A percentile compares a stretch with the other conserved stretches of the same genome.
Conservation (phyloP, 768 basidiomycete species). For the Lactarius vividus region DNA sequence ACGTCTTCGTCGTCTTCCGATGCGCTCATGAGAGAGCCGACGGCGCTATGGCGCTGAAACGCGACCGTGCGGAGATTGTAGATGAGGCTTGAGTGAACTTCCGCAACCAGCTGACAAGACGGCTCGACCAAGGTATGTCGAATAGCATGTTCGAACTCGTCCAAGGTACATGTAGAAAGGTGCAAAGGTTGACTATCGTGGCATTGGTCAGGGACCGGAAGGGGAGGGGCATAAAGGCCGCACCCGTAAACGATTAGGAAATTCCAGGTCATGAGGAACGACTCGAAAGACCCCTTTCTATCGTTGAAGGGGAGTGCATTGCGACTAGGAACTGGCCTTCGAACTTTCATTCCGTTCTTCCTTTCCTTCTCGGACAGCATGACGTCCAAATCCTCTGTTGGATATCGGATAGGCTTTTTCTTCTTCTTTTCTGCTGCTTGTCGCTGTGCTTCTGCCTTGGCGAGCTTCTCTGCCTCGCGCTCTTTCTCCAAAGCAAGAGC, state of each 20-base stretch:
- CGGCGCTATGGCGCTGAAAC: conserved; percentile 71
- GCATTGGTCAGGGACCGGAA: background rate
- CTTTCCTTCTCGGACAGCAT: conserved; percentile 77
- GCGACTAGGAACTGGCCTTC: conserved; percentile 64
- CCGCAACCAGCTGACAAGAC: conserved; percentile 74
- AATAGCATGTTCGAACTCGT: conserved; percentile 87
- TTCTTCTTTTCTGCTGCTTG: conserved; percentile 78
- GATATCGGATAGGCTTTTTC: conserved; percentile 88
- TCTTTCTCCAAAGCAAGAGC: conserved; percentile 59
- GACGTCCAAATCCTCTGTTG: conserved; percentile 89
- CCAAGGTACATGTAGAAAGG: conserved; percentile 84
- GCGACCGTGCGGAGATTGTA: conserved; percentile 85
- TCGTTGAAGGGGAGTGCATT: conserved; percentile 67
- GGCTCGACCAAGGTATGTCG: conserved; percentile 70
- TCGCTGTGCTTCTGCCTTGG: conserved; percentile 69
- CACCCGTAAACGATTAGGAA: conserved; percentile 94
- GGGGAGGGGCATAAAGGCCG: conserved; percentile 5
- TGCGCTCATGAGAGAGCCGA: conserved; percentile 57
- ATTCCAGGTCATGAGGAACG: conserved; percentile 90
- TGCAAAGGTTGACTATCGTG: conserved; percentile 67
- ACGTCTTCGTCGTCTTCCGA: conserved; percentile 45
- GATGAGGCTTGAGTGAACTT: conserved; percentile 86
- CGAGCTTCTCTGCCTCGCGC: conserved; percentile 62
- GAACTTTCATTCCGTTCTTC: conserved; percentile 68
- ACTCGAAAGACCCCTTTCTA: conserved; percentile 65